Evolutionary conservation across 257 asterid genomes (phyloP).

Genomic region (Solanum chmielewskii): DNA sequence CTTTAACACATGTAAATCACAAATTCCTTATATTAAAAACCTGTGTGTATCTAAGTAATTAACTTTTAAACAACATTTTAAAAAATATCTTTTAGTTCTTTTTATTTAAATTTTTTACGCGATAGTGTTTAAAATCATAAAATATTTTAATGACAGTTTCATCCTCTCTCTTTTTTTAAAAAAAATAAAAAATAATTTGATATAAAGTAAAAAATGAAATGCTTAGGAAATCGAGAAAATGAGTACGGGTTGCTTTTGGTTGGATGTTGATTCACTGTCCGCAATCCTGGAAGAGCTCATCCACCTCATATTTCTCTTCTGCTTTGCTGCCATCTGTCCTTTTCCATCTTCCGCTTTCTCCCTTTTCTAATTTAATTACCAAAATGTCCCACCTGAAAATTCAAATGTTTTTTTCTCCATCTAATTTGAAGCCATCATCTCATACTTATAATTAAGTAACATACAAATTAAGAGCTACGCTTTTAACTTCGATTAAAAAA

Average conservation of each 20-base stretch:
- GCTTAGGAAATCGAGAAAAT: background rate
- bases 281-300: slow-evolving; percentile 1
- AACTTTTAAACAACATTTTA: no score
- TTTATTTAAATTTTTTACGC: no score
- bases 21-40: no score
- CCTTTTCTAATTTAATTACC: background rate
- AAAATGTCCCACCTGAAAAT: background rate
- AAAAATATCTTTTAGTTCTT: no score
- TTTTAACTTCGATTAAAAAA: background rate
- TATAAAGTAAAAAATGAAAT: background rate
- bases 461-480: background rate
- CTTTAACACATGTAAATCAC: no score
- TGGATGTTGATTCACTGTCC: slow-evolving; percentile 1
- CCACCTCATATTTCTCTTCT: background rate
- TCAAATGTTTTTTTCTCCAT: background rate
- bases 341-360: background rate
- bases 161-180: no score
- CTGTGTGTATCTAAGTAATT: no score
- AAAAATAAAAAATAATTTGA: no score
- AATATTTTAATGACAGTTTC: no score
- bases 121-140: no score
- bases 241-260: background rate
- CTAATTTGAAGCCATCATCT: background rate
- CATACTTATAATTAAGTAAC: background rate
- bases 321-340: background rate